A percentile compares a stretch with the other conserved stretches of the same genome.
phyloP scores from a whole-genome alignment of 1,284 basidiomycete genomes.

The Cutaneotrichosporon arboriforme region DNA sequence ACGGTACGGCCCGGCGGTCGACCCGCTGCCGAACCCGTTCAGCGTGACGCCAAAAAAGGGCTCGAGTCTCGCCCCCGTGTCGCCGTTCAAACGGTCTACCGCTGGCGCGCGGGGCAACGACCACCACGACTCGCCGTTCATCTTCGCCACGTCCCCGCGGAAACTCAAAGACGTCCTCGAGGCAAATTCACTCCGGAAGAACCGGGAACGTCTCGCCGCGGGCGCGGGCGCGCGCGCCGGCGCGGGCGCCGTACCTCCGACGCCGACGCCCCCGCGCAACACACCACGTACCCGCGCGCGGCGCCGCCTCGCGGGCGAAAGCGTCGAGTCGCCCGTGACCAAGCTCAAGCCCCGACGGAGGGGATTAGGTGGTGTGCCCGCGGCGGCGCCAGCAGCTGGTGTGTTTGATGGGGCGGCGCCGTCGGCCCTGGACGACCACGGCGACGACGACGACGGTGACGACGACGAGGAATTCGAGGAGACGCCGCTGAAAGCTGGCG shows the following conservation, averaged over 20 bases:
- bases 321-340: conserved; percentile 40
- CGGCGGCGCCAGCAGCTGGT: too few species aligned
- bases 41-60: conserved; percentile 20
- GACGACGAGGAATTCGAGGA: conserved; percentile 15
- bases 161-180: conserved; percentile 39
- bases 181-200: conserved; percentile 25
- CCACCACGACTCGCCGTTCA: conserved; percentile 30
- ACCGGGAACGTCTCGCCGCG: neutral
- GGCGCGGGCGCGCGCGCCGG: too few species aligned
- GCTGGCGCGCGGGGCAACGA: too few species aligned
- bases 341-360: neutral
- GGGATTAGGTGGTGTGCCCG: too few species aligned
- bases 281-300: conserved; percentile 46
- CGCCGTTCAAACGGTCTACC: neutral
- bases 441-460: neutral
- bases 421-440: too few species aligned
- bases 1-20: conserved; percentile 6
- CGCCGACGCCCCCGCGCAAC: conserved; percentile 5
- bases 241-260: too few species aligned
- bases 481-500: conserved; percentile 14
- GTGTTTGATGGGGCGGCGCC: neutral
- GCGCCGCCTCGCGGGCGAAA: conserved; percentile 42
- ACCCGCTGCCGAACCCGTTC: conserved; percentile 44
- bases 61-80: neutral
- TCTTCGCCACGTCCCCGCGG: conserved; percentile 36